Evolutionary conservation across 805 yeast genomes (phyloP), one percentile per base, ranked within the genome.

Genomic region (Kazachstania kunashirensis): DNA sequence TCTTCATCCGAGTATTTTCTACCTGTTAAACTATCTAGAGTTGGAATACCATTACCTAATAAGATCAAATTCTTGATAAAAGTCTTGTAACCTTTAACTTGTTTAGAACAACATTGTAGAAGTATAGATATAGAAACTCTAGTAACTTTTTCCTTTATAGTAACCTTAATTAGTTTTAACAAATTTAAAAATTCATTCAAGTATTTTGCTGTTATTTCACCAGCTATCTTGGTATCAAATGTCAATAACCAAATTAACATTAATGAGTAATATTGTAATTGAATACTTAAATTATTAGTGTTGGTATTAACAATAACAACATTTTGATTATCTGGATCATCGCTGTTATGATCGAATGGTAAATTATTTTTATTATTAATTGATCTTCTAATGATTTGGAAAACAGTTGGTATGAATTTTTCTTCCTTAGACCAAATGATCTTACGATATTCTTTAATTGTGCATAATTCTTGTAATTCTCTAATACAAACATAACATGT

Each of bases 1-100:
- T 92, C 98, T 44, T 84, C 92, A 58, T 92, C 98, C 5, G 94
- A 81, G 79, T 95, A 88, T 61, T 92, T 92, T 52, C 97, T 70
- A 42, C 83, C 89, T 46, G 77, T 73, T 49, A 92, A 70, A 40
- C 78, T 74, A 48, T 71, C 74, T 40, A 84, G 65, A 7, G 75
- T 70, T 36, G 78, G 71, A 41, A 84, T 67, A 3, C 94, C 92
- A 48, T 82, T 82, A 41, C 81, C 84, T 42, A 83, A 72, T 44
- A 84, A 67, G 24, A 82, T 57, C 30, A 85, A 68, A 36, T 80
- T 73, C 49, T 88, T 80, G 43, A 84, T 66, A 30, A 71, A 67
- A 42, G 61, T 68, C 56, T 65, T 67, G 46, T 57, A 65, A 33
- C 55, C 42, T 46, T 57, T 45, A 43, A 54, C 53, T 49, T 62